Evolutionary conservation across 345 rosid genomes (phyloP).

Genomic region (Gynandropsis gynandra): DNA sequence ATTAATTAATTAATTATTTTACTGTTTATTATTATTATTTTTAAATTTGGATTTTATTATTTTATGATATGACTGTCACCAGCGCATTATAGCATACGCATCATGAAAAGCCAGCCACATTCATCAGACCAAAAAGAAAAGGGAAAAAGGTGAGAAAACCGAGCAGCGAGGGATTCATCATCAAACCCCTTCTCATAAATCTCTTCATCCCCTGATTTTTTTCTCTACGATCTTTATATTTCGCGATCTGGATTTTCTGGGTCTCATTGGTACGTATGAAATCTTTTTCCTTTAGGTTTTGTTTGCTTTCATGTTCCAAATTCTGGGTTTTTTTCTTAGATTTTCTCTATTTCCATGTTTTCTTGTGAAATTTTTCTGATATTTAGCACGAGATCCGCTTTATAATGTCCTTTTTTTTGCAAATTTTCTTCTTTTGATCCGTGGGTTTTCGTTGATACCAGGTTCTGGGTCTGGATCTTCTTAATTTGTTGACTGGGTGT

Average conservation of each 20-base stretch:
- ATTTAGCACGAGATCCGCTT: constrained; percentile 27
- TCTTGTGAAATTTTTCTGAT: neutral
- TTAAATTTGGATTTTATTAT: neutral
- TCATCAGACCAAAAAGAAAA: constrained; percentile 6
- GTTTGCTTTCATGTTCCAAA: neutral
- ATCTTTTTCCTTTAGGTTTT: constrained; percentile 1
- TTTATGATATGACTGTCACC: constrained; percentile 16
- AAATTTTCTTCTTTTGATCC: neutral
- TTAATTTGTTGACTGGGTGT: constrained; percentile 4
- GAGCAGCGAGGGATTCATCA: constrained; percentile 16
- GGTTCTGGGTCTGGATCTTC: constrained; percentile 12
- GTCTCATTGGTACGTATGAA: constrained; percentile 10
- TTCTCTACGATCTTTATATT: constrained; percentile 6
- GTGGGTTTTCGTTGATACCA: neutral
- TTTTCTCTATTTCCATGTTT: too few species aligned
- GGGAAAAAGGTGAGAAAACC: neutral
- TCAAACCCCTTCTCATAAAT: constrained; percentile 19
- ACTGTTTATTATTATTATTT: neutral
- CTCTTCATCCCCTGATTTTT: constrained; percentile 3
- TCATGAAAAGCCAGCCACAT: constrained; percentile 21
- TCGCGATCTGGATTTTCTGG: constrained; percentile 16
- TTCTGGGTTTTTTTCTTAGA: constrained; percentile 13
- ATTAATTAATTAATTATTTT: too few species aligned
- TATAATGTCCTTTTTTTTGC: neutral
- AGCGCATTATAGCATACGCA: constrained; percentile 21